Percentiles rank a stretch among this genome's conserved stretches.
Evolutionary conservation across 257 asterid species (phyloP).

Genomic region (Cinchona pubescens): DNA sequence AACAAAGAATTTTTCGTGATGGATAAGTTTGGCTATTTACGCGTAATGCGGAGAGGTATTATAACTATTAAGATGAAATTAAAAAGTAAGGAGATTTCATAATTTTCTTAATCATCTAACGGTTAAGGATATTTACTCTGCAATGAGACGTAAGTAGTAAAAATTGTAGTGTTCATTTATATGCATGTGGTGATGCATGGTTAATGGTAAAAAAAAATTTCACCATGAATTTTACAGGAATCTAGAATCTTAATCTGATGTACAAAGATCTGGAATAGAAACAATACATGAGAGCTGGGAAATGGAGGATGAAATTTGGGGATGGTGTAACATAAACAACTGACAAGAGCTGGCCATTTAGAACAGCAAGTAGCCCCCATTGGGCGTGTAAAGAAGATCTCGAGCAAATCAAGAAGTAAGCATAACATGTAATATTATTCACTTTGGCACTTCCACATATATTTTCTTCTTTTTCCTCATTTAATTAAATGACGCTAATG

Average conservation of each 20-base stretch:
- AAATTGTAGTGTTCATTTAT: no score
- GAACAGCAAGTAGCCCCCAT: slow-evolving; percentile 10
- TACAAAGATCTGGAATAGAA: neutral
- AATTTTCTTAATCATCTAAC: no score
- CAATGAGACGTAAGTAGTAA: no score
- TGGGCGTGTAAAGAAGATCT: neutral
- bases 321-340: neutral
- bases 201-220: neutral
- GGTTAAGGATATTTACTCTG: no score
- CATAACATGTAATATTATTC: neutral
- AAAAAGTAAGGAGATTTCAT: no score
- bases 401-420: neutral
- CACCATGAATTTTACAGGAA: neutral
- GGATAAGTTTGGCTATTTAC: no score
- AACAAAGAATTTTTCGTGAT: no score
- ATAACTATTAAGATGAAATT: no score
- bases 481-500: slow-evolving; percentile 2
- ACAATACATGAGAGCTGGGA: neutral
- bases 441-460: neutral
- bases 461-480: neutral
- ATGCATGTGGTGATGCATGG: no score
- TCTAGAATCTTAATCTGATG: neutral
- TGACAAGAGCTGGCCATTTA: neutral
- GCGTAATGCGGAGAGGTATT: no score
- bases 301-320: neutral